Conservation (phyloP, 2,329 filamentous ascomycete genomes). For the Sporothrix luriei region DNA sequence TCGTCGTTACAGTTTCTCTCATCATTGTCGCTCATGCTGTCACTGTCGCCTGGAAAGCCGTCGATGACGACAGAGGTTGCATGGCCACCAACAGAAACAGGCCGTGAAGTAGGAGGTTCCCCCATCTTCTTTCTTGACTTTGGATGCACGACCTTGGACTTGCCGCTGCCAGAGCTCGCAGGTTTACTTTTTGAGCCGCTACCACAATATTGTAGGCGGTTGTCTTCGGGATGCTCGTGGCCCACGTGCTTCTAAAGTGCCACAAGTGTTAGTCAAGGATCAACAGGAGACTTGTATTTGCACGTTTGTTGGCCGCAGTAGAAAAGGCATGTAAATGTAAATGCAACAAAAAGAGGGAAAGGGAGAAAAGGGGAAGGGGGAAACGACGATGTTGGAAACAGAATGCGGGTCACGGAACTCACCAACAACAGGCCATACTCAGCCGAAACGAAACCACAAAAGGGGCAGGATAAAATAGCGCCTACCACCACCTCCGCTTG, state of each 20-base stretch:
- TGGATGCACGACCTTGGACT: background rate
- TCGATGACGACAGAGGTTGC: background rate
- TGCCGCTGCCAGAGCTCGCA: conserved; percentile 7
- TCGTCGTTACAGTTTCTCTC: conserved; percentile 34
- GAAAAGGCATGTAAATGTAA: background rate
- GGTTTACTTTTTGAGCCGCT: conserved; percentile 12
- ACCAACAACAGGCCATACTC: conserved; percentile 47
- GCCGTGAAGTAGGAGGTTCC: background rate
- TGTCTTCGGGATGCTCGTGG: conserved; percentile 32
- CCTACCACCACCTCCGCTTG: background rate
- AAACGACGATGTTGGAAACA: background rate
- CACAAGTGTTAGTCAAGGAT: background rate
- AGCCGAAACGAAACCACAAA: conserved; percentile 45
- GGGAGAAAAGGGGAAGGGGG: no score
- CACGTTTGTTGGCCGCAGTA: background rate
- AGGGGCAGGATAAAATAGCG: conserved; percentile 43
- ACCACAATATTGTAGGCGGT: conserved; percentile 26
- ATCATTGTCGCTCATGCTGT: conserved; percentile 10
- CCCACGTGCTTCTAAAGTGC: conserved; percentile 42
- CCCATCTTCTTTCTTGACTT: background rate
- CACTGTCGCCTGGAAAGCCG: conserved; percentile 12
- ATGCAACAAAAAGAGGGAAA: background rate
- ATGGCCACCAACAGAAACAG: background rate
- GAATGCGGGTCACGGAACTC: conserved; percentile 33
- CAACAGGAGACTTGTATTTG: background rate